Evolutionary conservation across 495 filamentous ascomycete genomes (phyloP).

Genomic region (Hypoxylon fuscum): DNA sequence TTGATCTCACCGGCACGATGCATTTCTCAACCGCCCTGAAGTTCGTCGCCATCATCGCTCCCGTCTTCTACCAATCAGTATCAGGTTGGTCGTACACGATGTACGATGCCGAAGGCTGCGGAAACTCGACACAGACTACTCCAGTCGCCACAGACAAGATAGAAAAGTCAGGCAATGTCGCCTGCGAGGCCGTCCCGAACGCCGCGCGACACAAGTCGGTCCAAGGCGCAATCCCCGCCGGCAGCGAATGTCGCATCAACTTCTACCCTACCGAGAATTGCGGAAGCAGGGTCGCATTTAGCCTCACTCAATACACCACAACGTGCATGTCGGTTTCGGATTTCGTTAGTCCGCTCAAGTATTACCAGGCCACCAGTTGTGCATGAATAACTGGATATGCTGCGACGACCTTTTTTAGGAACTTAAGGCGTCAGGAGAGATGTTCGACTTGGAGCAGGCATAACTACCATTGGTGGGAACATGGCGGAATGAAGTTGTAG

Average conservation of each 20-base stretch:
- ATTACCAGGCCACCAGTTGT: slow-evolving; percentile 20
- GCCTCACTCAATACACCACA: slow-evolving; percentile 21
- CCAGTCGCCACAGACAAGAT: slow-evolving; percentile 8
- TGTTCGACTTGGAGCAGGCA: no score
- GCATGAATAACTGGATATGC: neutral
- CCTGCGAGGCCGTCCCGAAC: slow-evolving; percentile 16
- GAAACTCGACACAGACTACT: slow-evolving; percentile 10
- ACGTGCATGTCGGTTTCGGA: slow-evolving; percentile 23
- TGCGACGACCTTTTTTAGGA: no score
- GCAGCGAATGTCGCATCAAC: slow-evolving; percentile 19
- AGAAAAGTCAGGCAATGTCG: slow-evolving; percentile 8
- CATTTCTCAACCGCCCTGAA: slow-evolving; percentile 5
- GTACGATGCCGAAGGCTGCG: slow-evolving; percentile 12
- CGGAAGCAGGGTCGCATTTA: slow-evolving; percentile 10
- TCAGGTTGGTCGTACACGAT: slow-evolving; percentile 28
- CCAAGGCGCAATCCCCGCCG: slow-evolving; percentile 7
- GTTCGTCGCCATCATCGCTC: neutral
- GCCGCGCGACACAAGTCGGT: slow-evolving; percentile 21
- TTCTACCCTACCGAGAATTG: slow-evolving; percentile 17
- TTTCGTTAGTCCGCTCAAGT: slow-evolving; percentile 11
- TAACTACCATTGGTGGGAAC: no score
- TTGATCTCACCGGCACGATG: slow-evolving; percentile 13
- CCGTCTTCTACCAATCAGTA: slow-evolving; percentile 6
- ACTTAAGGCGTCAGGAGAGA: no score
- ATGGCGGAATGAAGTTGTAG: no score